A percentile compares a stretch with the other conserved stretches of the same genome.
phyloP scores from a whole-genome alignment of 23 red algal species.

The Pyropia haitanensis region DNA sequence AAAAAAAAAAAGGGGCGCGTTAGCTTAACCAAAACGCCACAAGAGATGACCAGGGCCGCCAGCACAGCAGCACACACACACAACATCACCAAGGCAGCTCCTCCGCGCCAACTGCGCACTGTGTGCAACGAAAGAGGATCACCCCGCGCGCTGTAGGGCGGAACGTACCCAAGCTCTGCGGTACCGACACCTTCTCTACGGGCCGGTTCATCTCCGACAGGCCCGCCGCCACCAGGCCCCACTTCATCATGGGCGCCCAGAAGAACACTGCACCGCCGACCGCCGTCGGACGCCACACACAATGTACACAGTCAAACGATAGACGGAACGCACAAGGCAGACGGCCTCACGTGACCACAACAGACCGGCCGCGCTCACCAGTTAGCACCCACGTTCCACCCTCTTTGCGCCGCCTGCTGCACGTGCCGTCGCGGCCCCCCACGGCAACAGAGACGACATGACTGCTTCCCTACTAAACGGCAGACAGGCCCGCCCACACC shows the following conservation, averaged over 20 bases:
- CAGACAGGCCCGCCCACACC: background rate
- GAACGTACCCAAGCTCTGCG: constrained; percentile 70
- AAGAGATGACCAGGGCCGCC: too few relatives aligned
- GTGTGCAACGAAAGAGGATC: background rate
- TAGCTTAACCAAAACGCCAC: background rate
- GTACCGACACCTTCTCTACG: constrained; percentile 75
- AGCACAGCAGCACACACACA: background rate
- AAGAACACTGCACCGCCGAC: constrained; percentile 33
- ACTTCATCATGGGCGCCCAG: constrained; percentile 99
- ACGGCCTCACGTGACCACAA: background rate
- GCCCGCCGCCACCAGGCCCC: constrained; percentile 86
- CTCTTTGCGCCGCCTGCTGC: background rate
- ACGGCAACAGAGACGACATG: background rate
- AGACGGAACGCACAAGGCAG: background rate
- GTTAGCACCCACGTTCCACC: background rate
- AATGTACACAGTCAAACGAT: background rate
- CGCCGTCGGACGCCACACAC: too few relatives aligned
- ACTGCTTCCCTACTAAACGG: background rate
- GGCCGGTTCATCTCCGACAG: constrained; percentile 90
- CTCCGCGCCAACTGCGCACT: background rate
- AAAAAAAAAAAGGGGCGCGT: background rate
- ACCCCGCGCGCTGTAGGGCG: background rate
- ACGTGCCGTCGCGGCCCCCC: background rate
- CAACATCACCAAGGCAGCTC: background rate
- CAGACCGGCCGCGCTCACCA: background rate